phyloP scores from a whole-genome alignment of 116 monocot genomes.

The Phalaenopsis hybrid region DNA sequence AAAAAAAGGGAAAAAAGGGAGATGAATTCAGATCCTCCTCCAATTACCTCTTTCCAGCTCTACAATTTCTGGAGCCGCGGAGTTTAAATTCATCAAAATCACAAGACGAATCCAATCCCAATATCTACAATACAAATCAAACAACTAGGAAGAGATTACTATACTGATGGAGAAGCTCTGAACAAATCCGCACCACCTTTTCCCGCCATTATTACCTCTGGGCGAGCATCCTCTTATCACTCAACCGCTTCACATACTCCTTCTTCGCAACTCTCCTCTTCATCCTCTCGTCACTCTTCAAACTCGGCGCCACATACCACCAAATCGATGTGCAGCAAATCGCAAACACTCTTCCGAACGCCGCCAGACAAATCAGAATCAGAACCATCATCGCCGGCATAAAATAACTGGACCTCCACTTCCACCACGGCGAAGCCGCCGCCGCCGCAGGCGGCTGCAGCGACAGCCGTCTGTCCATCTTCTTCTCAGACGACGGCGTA shows the following conservation, averaged over 20 bases:
- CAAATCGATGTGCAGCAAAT: conserved; percentile 15
- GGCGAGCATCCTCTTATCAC: not conserved
- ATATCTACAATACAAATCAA: not conserved
- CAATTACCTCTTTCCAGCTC: not conserved
- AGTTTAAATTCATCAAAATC: not conserved
- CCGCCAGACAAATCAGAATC: conserved; percentile 7
- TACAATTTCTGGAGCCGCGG: not conserved
- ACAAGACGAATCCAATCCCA: not conserved
- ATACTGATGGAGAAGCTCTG: not conserved
- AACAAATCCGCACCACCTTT: not conserved
- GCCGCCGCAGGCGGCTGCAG: not conserved
- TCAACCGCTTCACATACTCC: not conserved
- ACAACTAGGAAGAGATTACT: not conserved
- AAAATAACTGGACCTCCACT: not conserved
- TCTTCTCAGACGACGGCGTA: not conserved
- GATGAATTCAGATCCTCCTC: not conserved
- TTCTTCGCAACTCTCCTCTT: not conserved
- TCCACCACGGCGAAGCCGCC: not conserved
- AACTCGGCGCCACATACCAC: conserved; percentile 14
- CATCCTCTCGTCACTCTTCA: not conserved
- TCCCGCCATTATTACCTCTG: not conserved
- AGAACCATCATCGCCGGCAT: conserved; percentile 13
- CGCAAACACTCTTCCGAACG: conserved; percentile 15
- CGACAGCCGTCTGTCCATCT: not conserved
- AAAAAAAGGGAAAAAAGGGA: not conserved